These are phyloP conservation scores for Canavalia gladiata DNA, from an alignment of 306 rosid genomes.

Conservation along the genomic window DNA sequence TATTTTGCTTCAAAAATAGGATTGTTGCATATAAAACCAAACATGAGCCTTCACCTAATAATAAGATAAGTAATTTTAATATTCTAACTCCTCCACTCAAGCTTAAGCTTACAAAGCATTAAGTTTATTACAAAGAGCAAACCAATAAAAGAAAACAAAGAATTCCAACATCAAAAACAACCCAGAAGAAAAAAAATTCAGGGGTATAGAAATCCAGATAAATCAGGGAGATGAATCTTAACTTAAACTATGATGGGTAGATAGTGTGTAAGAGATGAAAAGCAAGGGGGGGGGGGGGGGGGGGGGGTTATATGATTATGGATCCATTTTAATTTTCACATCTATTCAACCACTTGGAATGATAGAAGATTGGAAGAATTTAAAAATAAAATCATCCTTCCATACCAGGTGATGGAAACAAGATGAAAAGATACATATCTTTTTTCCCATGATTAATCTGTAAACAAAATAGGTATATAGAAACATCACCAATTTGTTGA, in stretches of 20 bases:
- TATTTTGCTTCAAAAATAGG: slow-evolving; percentile 22
- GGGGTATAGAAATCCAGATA: background rate
- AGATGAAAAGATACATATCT: slow-evolving; percentile 30
- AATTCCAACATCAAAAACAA: slow-evolving; percentile 39
- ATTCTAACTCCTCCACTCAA: slow-evolving; percentile 5
- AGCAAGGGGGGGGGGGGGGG: background rate
- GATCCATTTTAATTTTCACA: slow-evolving; percentile 12
- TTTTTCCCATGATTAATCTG: slow-evolving; percentile 16
- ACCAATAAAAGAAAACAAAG: slow-evolving; percentile 10
- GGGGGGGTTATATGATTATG: background rate
- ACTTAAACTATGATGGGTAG: background rate
- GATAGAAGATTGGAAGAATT: slow-evolving; percentile 10
- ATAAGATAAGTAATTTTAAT: slow-evolving; percentile 14
- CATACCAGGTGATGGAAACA: slow-evolving; percentile 39
- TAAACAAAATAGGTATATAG: background rate
- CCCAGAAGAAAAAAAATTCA: background rate
- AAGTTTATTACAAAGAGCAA: slow-evolving; percentile 20
- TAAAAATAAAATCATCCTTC: background rate
- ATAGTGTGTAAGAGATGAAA: slow-evolving; percentile 18
- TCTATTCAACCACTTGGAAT: background rate
- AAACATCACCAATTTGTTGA: slow-evolving; percentile 21
- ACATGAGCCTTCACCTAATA: slow-evolving; percentile 4
- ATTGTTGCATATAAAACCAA: background rate
- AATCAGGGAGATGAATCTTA: slow-evolving; percentile 1
- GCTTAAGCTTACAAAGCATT: background rate